phyloP scores from a whole-genome alignment of 208 protist species.

The Crithidia acanthocephali region DNA sequence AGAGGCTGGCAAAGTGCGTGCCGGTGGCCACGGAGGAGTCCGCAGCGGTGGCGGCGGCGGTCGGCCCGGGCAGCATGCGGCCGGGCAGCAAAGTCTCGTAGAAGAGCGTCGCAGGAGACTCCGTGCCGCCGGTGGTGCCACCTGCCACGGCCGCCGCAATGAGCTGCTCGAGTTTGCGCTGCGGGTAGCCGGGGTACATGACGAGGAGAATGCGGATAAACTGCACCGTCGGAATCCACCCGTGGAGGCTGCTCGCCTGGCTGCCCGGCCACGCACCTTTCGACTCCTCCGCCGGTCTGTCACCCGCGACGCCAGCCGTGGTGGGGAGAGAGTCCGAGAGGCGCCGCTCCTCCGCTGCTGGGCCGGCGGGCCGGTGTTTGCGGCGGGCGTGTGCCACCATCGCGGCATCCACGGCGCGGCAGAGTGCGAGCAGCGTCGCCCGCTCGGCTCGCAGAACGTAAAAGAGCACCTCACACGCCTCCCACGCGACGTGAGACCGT shows the following conservation, averaged over 20 bases:
- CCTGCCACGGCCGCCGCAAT: conserved; percentile 52
- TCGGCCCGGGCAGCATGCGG: conserved; percentile 45
- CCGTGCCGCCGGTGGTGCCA: conserved; percentile 35
- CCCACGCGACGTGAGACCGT: conserved; percentile 54
- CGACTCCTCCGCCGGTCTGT: not conserved
- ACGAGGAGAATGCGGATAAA: conserved; percentile 55
- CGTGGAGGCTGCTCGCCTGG: conserved; percentile 9
- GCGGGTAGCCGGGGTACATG: conserved; percentile 77
- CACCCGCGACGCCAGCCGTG: not conserved
- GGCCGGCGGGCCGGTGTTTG: not conserved
- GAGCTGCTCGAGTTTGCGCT: conserved; percentile 48
- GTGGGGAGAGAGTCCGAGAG: not conserved
- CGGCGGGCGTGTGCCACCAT: conserved; percentile 1
- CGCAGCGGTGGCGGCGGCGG: conserved; percentile 29
- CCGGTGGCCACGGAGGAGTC: conserved; percentile 24
- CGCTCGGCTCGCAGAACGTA: conserved; percentile 58
- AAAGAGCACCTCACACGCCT: conserved; percentile 58
- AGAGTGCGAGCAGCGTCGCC: conserved; percentile 53
- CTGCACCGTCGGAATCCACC: conserved; percentile 63
- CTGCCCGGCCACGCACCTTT: not conserved
- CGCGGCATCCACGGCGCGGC: conserved; percentile 46
- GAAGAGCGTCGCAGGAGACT: conserved; percentile 51
- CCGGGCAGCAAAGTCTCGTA: conserved; percentile 72
- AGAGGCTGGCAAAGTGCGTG: conserved; percentile 45
- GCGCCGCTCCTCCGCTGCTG: not conserved